These are phyloP conservation scores for Mycena sp. DNA, from an alignment of 1,284 basidiomycete genomes.

Conservation along the genomic window DNA sequence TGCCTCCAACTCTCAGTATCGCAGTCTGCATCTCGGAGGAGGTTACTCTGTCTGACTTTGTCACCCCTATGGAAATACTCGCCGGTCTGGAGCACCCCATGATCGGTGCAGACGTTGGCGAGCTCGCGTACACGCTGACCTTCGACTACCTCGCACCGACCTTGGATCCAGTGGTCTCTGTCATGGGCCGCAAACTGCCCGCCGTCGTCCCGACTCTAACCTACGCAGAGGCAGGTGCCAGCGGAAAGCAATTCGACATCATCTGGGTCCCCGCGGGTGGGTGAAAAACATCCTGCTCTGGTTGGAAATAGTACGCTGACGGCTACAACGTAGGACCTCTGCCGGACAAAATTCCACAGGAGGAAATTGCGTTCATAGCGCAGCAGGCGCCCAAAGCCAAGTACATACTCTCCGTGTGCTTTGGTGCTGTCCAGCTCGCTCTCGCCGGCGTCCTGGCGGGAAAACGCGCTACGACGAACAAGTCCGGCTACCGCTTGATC, in stretches of 20 bases:
- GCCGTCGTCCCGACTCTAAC: constrained; percentile 34
- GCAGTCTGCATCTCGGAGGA: constrained; percentile 45
- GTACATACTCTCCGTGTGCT: constrained; percentile 43
- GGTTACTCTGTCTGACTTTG: constrained; percentile 45
- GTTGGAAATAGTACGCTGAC: not conserved
- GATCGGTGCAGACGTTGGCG: constrained; percentile 20
- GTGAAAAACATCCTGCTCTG: not conserved
- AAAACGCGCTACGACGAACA: constrained; percentile 45
- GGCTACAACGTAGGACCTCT: constrained; percentile 13
- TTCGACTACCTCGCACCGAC: constrained; percentile 38
- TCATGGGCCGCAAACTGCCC: constrained; percentile 17
- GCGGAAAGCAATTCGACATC: constrained; percentile 42
- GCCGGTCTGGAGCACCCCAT: constrained; percentile 36
- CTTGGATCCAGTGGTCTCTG: constrained; percentile 30
- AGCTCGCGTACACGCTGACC: constrained; percentile 33
- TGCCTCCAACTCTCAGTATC: constrained; percentile 37
- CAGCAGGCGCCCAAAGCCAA: constrained; percentile 34
- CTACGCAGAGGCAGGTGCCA: constrained; percentile 37
- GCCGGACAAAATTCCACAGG: constrained; percentile 27
- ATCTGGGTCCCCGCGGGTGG: constrained; percentile 43
- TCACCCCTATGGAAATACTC: constrained; percentile 42
- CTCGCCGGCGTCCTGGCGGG: constrained; percentile 41
- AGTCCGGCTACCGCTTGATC: constrained; percentile 37
- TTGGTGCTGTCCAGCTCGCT: constrained; percentile 45
- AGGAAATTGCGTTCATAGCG: constrained; percentile 21